phyloP scores from a whole-genome alignment of 139 green algal genomes.

The Coccomyxa sp. region DNA sequence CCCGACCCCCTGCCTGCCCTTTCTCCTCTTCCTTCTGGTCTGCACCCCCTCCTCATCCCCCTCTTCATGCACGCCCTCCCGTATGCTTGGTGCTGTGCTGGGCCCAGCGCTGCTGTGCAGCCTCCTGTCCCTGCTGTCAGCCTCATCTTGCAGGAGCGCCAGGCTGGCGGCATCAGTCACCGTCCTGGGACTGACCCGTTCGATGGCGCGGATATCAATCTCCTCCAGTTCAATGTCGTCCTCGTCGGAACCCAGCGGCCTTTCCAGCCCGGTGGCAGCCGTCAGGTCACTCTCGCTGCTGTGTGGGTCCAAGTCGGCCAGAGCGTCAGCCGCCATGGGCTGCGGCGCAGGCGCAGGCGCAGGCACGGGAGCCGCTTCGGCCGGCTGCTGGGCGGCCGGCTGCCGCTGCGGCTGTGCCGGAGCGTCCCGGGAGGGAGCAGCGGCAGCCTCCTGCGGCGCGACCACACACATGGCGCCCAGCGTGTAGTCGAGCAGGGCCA shows the following conservation, averaged over 20 bases:
- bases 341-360: too few relatives aligned
- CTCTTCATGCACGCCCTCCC: too few relatives aligned
- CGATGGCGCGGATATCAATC: neutral
- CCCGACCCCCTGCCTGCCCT: too few relatives aligned
- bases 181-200: neutral
- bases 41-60: too few relatives aligned
- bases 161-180: too few relatives aligned
- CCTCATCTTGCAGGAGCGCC: too few relatives aligned
- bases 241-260: neutral
- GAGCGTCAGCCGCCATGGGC: too few relatives aligned
- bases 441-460: conserved; percentile 11
- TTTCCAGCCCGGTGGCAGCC: neutral
- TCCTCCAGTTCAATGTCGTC: neutral
- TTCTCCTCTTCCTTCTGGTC: too few relatives aligned
- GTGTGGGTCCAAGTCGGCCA: neutral
- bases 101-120: too few relatives aligned
- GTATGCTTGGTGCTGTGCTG: too few relatives aligned
- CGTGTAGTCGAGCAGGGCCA: conserved; percentile 84
- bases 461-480: conserved; percentile 75
- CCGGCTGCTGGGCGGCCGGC: neutral
- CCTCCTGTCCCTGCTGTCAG: too few relatives aligned
- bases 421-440: neutral
- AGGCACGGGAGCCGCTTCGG: neutral
- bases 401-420: neutral
- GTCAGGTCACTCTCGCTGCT: neutral